phyloP scores from a whole-genome alignment of 257 asterid species.

The Echites panduratus region DNA sequence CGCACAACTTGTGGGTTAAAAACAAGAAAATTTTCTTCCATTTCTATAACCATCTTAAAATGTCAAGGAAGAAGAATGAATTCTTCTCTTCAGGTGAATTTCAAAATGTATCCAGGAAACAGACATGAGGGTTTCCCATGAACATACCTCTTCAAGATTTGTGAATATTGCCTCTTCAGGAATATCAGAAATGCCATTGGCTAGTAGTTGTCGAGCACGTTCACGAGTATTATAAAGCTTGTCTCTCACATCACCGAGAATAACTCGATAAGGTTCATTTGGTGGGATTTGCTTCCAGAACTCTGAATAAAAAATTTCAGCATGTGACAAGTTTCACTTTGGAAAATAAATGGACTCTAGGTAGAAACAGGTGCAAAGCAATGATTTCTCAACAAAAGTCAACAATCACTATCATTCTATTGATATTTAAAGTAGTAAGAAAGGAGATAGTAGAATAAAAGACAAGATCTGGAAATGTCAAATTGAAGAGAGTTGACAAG shows the following conservation, averaged over 20 bases:
- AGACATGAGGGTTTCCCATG: conserved; percentile 1
- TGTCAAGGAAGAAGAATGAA: background rate
- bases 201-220: conserved; percentile 76
- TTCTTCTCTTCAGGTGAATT: background rate
- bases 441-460: background rate
- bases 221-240: conserved; percentile 85
- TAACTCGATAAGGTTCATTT: conserved; percentile 89
- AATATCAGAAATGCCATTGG: conserved; percentile 62
- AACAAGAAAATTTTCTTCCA: background rate
- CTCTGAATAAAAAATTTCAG: conserved; percentile 38
- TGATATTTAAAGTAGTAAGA: background rate
- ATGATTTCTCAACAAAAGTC: background rate
- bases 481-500: background rate
- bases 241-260: conserved; percentile 94
- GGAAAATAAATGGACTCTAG: background rate
- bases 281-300: conserved; percentile 92
- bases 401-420: too few species aligned
- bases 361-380: conserved; percentile 1
- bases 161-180: conserved; percentile 68
- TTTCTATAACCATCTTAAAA: background rate
- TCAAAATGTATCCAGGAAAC: background rate
- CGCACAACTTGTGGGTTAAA: background rate
- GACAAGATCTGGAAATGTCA: background rate
- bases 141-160: conserved; percentile 60
- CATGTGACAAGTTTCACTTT: background rate